phyloP scores from a whole-genome alignment of 129 eudicot species.

The Flaveria robusta region DNA sequence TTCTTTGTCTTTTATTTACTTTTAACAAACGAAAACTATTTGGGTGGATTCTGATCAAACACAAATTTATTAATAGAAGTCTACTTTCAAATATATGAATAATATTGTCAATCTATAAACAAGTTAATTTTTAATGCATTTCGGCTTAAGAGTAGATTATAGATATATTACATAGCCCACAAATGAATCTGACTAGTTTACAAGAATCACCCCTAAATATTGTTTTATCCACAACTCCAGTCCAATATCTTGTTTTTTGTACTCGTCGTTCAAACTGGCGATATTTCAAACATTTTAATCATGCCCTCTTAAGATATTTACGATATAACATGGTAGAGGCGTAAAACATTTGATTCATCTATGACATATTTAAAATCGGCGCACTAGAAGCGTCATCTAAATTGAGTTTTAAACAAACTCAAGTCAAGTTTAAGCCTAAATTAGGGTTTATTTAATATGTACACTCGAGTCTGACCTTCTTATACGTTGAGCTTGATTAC shows the following conservation, averaged over 20 bases:
- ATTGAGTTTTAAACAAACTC: too few relatives aligned
- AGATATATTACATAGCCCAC: not conserved
- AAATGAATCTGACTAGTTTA: not conserved
- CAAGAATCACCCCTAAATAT: not conserved
- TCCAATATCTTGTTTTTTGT: not conserved
- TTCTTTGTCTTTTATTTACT: not conserved
- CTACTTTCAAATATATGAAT: not conserved
- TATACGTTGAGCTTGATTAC: too few relatives aligned
- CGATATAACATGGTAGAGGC: too few relatives aligned
- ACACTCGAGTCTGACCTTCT: too few relatives aligned
- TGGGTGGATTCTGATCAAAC: not conserved
- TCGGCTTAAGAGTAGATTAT: not conserved
- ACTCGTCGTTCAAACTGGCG: not conserved
- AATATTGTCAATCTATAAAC: not conserved
- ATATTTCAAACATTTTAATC: not conserved
- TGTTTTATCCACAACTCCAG: not conserved
- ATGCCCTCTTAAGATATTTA: too few relatives aligned
- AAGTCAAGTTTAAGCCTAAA: too few relatives aligned
- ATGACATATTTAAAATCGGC: too few relatives aligned
- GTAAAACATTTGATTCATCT: too few relatives aligned
- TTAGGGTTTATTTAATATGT: too few relatives aligned
- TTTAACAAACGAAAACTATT: not conserved
- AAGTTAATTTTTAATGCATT: constrained; percentile 3
- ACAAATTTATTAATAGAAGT: not conserved
- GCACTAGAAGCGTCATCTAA: too few relatives aligned